Base-by-base conservation (phyloP, 2,329 filamentous ascomycete genomes). In the Aspergillus sp. region DNA sequence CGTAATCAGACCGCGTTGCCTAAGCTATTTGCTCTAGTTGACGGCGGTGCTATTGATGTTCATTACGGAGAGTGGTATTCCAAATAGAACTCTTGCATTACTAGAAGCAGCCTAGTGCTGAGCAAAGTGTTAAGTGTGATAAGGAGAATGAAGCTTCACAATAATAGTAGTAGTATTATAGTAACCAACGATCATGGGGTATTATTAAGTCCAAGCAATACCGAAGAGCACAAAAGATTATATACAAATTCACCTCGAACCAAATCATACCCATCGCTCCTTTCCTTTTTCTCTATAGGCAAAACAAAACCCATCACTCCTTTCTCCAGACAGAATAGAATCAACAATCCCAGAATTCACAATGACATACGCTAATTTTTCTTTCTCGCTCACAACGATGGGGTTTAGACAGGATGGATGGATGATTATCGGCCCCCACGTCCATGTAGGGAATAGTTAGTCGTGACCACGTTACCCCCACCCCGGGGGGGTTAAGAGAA, bases 151-250 rank as follows among this genome's bases (percentile, higher is more conserved):
- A 36, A 36, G 12, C 9, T 34, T n/a, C n/a, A 30, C 10, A 4
- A 44, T 40, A 19, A 39, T 43, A 40, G 33, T 33, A 40, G 41
- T 44, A 30, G 46, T 41, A 32, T 30, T 50, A 45, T 5, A 39
- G 19, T 19, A 39, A 39, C 36, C 36, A 39, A 39, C 42, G 51
- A 30, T 48, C 50, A 52, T 48, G 52, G 53, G 54, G 54, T 56
- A 56, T 56, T 56, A 54, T 50, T 52, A 56, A 52, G 34, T 55
- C 49, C 52, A 53, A 53, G 48, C 49, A 45, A 43, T 19, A 19
- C 19, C 19, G 19, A 19, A 19, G 19, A 19, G 19, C 19, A 19
- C 19, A 19, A 19, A 46, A 47, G 46, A 47, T 40, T 52, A 51
- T 47, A 52, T 43, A 46, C 43, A 51, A 19, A 19, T 19, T 19